These are phyloP conservation scores for Draba incana DNA, from an alignment of 345 rosid species.

Conservation along the genomic window DNA sequence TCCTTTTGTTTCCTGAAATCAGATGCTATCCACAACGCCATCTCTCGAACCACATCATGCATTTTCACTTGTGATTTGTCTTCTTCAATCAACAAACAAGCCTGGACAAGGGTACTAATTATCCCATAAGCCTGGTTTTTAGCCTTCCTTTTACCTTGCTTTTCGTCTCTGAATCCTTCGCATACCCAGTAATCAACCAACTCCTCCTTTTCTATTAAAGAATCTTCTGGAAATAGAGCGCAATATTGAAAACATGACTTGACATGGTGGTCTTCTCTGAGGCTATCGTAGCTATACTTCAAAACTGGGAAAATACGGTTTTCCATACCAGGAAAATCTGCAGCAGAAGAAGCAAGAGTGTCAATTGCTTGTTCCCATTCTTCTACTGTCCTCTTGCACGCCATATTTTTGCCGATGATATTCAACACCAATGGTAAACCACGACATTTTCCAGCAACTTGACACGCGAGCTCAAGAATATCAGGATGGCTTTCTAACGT, in stretches of 20 bases:
- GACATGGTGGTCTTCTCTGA: background rate
- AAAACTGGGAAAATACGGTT: constrained; percentile 2
- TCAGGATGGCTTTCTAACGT: constrained; percentile 6
- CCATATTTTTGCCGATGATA: constrained; percentile 2
- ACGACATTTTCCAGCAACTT: constrained; percentile 8
- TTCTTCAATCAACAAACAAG: constrained; percentile 14
- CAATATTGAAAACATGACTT: constrained; percentile 19
- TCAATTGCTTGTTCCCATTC: constrained; percentile 19
- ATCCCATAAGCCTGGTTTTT: constrained; percentile 34
- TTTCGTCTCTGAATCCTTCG: constrained; percentile 13
- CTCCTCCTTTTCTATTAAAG: background rate
- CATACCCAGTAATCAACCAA: constrained; percentile 5
- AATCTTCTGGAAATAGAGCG: constrained; percentile 14
- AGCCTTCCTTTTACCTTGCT: background rate
- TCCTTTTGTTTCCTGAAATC: constrained; percentile 2
- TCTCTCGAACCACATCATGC: constrained; percentile 24
- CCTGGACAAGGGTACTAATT: constrained; percentile 25
- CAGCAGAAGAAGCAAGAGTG: background rate
- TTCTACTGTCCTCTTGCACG: background rate
- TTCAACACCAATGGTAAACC: constrained; percentile 15
- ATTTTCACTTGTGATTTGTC: background rate
- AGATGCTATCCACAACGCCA: constrained; percentile 15
- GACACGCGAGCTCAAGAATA: background rate
- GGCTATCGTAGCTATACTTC: constrained; percentile 21
- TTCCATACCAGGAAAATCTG: constrained; percentile 5